These are phyloP conservation scores for Scutellaria galericulata DNA, from an alignment of 257 asterid species.

Conservation along the genomic window DNA sequence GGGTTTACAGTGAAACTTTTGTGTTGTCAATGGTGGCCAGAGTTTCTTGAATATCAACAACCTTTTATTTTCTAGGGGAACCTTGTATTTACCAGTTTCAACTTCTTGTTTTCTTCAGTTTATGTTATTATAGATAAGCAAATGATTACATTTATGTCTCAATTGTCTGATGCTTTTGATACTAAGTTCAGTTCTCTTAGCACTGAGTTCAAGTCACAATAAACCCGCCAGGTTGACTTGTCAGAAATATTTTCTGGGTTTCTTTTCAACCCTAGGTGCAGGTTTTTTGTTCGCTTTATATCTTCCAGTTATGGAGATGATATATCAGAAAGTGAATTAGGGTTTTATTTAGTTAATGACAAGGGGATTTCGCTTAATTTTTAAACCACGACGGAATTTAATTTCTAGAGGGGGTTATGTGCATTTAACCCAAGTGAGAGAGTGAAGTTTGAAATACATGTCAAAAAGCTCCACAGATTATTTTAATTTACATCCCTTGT, in stretches of 20 bases:
- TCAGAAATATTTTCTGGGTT: conserved; percentile 50
- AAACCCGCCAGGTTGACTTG: conserved; percentile 45
- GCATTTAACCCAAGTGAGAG: too few species aligned
- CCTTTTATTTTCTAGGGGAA: conserved; percentile 63
- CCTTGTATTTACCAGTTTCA: conserved; percentile 64
- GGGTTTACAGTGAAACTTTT: conserved; percentile 35
- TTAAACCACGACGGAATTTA: too few species aligned
- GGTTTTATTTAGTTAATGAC: too few species aligned
- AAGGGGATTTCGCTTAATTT: too few species aligned
- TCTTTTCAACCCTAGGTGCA: conserved; percentile 59
- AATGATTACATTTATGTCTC: conserved; percentile 50
- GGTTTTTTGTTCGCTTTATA: conserved; percentile 72
- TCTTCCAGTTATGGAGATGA: conserved; percentile 73
- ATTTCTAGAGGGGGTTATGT: too few species aligned
- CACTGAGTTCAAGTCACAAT: conserved; percentile 53
- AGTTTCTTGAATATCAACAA: conserved; percentile 59
- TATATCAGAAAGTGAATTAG: conserved; percentile 49
- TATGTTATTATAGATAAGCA: conserved; percentile 64
- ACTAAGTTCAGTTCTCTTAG: conserved; percentile 58
- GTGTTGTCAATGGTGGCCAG: conserved; percentile 45
- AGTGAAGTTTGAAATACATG: background rate
- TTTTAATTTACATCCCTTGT: conserved; percentile 6
- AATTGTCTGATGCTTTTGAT: conserved; percentile 74
- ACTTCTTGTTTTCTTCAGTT: conserved; percentile 58
- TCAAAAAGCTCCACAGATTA: conserved; percentile 6